Conservation (phyloP, 1,284 basidiomycete species). For the Meira miltonrushii region DNA sequence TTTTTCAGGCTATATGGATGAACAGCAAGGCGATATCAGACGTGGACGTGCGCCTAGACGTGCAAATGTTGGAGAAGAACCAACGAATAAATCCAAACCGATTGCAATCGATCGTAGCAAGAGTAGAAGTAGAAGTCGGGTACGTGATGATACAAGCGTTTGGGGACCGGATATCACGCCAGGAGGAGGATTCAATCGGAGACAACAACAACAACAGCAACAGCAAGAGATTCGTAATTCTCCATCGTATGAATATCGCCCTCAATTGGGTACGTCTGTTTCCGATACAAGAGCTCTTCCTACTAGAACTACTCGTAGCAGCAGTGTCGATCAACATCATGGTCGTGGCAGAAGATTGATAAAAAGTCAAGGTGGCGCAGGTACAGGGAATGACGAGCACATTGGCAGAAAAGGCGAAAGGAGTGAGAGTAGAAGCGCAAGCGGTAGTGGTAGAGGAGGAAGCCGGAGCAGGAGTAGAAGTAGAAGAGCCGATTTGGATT, state of each 20-base stretch:
- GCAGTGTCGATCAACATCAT: too few relatives aligned
- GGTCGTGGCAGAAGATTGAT: too few relatives aligned
- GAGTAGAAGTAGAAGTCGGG: constrained; percentile 15
- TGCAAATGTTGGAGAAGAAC: background rate
- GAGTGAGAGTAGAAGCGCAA: background rate
- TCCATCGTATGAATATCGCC: too few relatives aligned
- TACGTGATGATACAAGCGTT: too few relatives aligned
- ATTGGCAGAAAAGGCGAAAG: background rate
- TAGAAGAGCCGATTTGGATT: background rate
- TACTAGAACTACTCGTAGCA: too few relatives aligned
- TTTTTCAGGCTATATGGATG: too few relatives aligned
- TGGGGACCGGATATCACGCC: too few relatives aligned
- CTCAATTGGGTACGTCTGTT: too few relatives aligned
- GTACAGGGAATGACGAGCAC: background rate
- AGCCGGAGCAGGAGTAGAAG: constrained; percentile 2
- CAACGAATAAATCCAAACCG: background rate
- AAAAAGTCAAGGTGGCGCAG: background rate
- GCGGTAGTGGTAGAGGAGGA: background rate
- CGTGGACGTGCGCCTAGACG: too few relatives aligned
- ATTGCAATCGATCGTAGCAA: constrained; percentile 17
- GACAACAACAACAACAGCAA: background rate
- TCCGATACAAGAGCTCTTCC: too few relatives aligned
- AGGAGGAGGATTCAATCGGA: background rate
- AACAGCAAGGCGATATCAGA: too few relatives aligned
- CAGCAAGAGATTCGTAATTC: too few relatives aligned